Conservation (phyloP, 768 basidiomycete species). For the Gautieria morchelliformis region DNA sequence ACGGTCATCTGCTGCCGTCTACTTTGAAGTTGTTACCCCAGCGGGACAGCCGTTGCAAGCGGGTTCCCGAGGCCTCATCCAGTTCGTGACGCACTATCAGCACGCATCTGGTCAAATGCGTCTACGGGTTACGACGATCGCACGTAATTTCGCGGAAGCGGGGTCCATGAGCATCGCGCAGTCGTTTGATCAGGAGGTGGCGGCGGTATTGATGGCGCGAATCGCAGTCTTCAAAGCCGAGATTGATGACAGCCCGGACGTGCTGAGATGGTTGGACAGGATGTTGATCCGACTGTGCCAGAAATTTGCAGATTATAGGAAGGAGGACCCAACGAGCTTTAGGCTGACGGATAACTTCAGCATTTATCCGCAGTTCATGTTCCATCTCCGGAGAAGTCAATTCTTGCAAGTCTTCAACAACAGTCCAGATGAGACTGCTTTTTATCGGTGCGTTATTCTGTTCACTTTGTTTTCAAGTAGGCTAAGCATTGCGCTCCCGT, state of each 20-base stretch:
- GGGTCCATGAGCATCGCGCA: conserved; percentile 90
- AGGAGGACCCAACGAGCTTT: conserved; percentile 95
- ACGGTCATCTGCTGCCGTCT: conserved; percentile 80
- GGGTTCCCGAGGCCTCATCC: conserved; percentile 88
- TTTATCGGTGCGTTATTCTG: conserved; percentile 66
- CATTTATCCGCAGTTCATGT: conserved; percentile 99
- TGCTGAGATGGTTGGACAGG: conserved; percentile 92
- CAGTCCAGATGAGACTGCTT: conserved; percentile 98
- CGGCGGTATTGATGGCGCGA: conserved; percentile 95
- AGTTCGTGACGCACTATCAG: conserved; percentile 98
- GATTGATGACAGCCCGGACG: conserved; percentile 95
- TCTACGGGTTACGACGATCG: conserved; percentile 94
- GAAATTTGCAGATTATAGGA: conserved; percentile 98
- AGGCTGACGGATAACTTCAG: conserved; percentile 91
- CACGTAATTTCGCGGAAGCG: conserved; percentile 94
- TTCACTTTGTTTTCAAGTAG: neutral
- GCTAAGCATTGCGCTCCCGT: conserved; percentile 3
- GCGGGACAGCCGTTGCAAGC: conserved; percentile 87
- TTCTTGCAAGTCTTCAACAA: conserved; percentile 99
- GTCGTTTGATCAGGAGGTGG: conserved; percentile 96
- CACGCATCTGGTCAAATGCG: conserved; percentile 93
- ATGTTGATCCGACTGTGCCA: conserved; percentile 98
- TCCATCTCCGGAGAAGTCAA: conserved; percentile 93
- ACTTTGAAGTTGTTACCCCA: conserved; percentile 97
- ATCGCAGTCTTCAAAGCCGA: conserved; percentile 99